Percentiles rank a stretch among this genome's conserved stretches.
Evolutionary conservation across 306 rosid species (phyloP).

Genomic region (Dryas drummondii): DNA sequence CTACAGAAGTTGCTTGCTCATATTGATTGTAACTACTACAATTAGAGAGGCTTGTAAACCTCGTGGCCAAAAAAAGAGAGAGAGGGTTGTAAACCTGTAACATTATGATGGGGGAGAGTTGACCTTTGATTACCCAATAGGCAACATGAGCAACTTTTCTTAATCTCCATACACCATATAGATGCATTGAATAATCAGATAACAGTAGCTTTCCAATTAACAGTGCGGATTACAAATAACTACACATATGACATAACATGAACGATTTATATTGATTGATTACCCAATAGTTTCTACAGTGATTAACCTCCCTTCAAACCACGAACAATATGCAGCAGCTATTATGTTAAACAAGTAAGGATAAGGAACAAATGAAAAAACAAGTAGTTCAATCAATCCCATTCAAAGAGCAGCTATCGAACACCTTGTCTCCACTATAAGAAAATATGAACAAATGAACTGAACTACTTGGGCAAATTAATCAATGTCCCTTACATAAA

Average conservation of each 20-base stretch:
- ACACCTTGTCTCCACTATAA: no score
- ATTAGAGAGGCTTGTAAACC: conserved; percentile 20
- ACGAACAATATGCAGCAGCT: neutral
- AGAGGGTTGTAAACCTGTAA: conserved; percentile 12
- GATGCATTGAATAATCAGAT: neutral
- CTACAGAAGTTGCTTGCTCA: conserved; percentile 14
- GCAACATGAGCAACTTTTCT: conserved; percentile 1
- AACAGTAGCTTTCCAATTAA: neutral
- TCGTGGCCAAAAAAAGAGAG: neutral
- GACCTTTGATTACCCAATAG: conserved; percentile 24
- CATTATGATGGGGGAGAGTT: conserved; percentile 29
- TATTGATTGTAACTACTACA: conserved; percentile 30
- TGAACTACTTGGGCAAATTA: no score
- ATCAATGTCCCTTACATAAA: no score
- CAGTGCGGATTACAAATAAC: no score
- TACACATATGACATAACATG: no score
- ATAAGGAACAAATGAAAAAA: neutral
- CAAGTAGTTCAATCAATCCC: neutral
- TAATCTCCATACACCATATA: neutral
- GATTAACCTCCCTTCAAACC: neutral
- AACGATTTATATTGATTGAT: neutral
- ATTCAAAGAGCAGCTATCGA: neutral
- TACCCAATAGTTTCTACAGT: neutral
- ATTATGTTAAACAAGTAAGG: neutral
- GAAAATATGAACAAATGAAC: no score